Evolutionary conservation across 495 filamentous ascomycete genomes (phyloP), one percentile per base, ranked within the genome.

Genomic region (Talaromyces stipitatus): DNA sequence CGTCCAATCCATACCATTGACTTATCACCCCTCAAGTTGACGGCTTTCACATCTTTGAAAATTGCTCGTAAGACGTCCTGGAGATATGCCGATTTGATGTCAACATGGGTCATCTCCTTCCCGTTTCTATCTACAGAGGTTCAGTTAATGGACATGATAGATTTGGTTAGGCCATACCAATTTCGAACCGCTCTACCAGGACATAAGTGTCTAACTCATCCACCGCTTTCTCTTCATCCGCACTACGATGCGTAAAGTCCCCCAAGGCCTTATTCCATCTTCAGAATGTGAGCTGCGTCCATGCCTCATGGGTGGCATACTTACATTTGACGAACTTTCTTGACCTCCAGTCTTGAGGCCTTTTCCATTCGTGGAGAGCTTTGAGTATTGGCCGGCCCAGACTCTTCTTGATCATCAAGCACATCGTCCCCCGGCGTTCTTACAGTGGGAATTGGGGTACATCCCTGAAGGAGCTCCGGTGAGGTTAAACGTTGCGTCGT

Each of bases 41-140:
- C 57, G 20, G 63, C 64, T 32, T 66, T 65, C 43, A 73, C 63
- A 26, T 66, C 61, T 12, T 62, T 22, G 33, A 73, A 45, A 16
- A 72, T 61, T 26, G 22, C 60, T 38, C 63, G 60, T 50, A 73
- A 57, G 53, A 66, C 60, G 32, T 69, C 70, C 50, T 63, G 60
- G n/a, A 73, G 60, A 47, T 60, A 54, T 58, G 66, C 58, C 50
- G 63, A 69, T 54, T 66, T 67, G 57, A 66, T 62, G 57, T 69
- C 63, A 56, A 69, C 61, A 29, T 58, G 63, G 16, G 54, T 63
- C 38, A 58, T 60, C 45, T 62, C 58, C 38, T 65, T 51, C 12
- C 56, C 65, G 41, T 64, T 70, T 22, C 61, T 38, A 32, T 69
- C 61, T 67, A 29, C 51, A 20, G 11, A 54, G n/a, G 18, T 27